These are phyloP conservation scores for Pisolithus albus DNA, from an alignment of 768 basidiomycete genomes.

Conservation along the genomic window DNA sequence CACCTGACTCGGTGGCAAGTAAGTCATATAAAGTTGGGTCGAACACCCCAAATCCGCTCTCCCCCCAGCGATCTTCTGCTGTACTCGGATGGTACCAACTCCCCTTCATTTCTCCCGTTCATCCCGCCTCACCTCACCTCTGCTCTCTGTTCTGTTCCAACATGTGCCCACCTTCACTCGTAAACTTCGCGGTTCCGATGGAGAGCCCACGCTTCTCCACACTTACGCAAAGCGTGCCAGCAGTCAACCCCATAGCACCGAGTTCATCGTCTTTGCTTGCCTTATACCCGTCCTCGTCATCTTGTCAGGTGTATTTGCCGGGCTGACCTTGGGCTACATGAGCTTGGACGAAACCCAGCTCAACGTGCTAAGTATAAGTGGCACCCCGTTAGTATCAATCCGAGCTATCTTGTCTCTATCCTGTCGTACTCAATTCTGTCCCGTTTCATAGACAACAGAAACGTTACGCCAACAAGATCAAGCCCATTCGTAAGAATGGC, in stretches of 20 bases:
- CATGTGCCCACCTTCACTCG: conserved; percentile 39
- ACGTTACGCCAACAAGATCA: conserved; percentile 75
- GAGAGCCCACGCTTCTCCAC: conserved; percentile 15
- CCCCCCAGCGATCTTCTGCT: not conserved
- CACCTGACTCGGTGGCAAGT: not conserved
- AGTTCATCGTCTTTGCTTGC: conserved; percentile 37
- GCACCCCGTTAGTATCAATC: conserved; percentile 59
- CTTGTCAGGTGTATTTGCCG: conserved; percentile 82
- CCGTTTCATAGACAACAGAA: conserved; percentile 59
- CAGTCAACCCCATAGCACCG: conserved; percentile 9
- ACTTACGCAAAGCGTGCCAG: conserved; percentile 27
- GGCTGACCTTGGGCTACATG: conserved; percentile 89
- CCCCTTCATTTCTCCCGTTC: conserved; percentile 29
- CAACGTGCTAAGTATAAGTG: conserved; percentile 78
- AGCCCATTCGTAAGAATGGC: conserved; percentile 78
- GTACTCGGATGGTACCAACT: conserved; percentile 34
- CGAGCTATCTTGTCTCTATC: not conserved
- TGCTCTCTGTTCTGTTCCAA: conserved; percentile 37
- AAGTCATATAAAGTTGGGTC: not conserved
- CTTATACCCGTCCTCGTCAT: conserved; percentile 84
- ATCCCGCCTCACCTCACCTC: conserved; percentile 39
- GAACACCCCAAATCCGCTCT: not conserved
- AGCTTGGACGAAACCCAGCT: conserved; percentile 89
- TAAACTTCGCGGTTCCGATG: conserved; percentile 6
- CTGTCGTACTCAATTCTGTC: not conserved